Base-by-base conservation (phyloP, 2,329 filamentous ascomycete genomes). In the Penicillium sp. region DNA sequence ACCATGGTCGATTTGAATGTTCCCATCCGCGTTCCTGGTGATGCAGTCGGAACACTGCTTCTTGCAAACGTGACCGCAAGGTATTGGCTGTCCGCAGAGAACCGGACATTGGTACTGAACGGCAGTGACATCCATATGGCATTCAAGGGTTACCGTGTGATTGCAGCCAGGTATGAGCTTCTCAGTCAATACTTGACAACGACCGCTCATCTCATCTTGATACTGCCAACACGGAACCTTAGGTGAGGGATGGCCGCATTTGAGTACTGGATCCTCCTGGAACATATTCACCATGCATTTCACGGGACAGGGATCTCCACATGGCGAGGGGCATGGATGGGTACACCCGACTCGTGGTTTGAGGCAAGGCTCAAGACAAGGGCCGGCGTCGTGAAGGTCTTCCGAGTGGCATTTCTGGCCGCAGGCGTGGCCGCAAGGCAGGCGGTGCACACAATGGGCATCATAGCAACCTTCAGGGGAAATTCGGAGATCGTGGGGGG, bases 381-480 rank as follows among this genome's bases (percentile, higher is more conserved):
- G 55, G 13, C 75, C 69, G 4, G 66, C 70, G 16, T 69, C 56
- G 50, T 79, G 78, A 5, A 79, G 62, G 13, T 62, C 46, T 3
- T 73, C 63, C 0, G 76, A 72, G 58, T 80, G 77, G 46, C 78
- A 80, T 50, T 71, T 74, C 27, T 69, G 67, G 9, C 60, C 54
- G 55, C 78, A 80, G 3, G 66, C 51, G 62, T 80, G 77, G 0
- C 77, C 78, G 47, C 78, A 80, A 4, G 54, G 43, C 11, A 80
- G 66, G 13, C 71, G 67, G 25, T 70, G 64, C 4, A 54, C 72
- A 54, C 85, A 88, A 1, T 66, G 67, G 14, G 76, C 62, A 38
- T 64, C 63, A 57, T 85, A 88, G 0, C 86, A 86, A 36, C 84
- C 84, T 63, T 89, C 85, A 0, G 85, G 86, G 0, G 64, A 79